Base-by-base conservation (phyloP, 768 basidiomycete genomes). In the Amanita rubescens region DNA sequence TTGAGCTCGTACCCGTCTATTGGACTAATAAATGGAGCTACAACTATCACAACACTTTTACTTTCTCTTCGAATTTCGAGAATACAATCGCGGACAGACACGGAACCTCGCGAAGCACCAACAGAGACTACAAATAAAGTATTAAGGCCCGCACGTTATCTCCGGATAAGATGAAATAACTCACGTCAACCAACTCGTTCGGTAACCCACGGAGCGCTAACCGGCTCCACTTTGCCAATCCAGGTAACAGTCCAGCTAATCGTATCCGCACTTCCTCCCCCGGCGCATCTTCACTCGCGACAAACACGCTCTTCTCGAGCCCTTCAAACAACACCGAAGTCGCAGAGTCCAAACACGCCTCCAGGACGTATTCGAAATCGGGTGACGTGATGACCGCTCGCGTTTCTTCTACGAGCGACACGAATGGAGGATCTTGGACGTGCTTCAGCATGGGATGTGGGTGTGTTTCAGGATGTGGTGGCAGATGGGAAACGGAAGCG, bases 161-260 rank as follows among this genome's bases (percentile, higher is more conserved):
- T 48, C 12, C 25, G 3, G 51, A 15, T 19, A 10, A 50, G 2
- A 14, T 33, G 35, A 39, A 44, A 6, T 3, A 1, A 78, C 87
- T 67, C 63, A 91, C 92, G 71, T 94, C 90, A 24, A 91, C 78
- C 58, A 92, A 70, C 64, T 88, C 89, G 64, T 90, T 91, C 33
- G 88, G 90, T 51, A 85, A 64, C 15, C 78, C 79, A 57, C 81
- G 76, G 59, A 92, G 64, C 35, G 84, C 83, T 54, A 81, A 54
- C 57, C 79, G 79, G 60, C 84, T 85, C 90, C 92, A 93, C 53
- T 81, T 72, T 51, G 87, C 82, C 38, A 96, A 69, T 1, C 81
- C 86, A 3, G 93, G 94, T 25, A 97, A 69, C 59, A 95, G 69
- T 5, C 84, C 82, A 12, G 91, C 94, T 12, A 96, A 67, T 43